These are phyloP conservation scores for Durusdinium trenchii DNA, from an alignment of 73 alveolate species.

Conservation along the genomic window DNA sequence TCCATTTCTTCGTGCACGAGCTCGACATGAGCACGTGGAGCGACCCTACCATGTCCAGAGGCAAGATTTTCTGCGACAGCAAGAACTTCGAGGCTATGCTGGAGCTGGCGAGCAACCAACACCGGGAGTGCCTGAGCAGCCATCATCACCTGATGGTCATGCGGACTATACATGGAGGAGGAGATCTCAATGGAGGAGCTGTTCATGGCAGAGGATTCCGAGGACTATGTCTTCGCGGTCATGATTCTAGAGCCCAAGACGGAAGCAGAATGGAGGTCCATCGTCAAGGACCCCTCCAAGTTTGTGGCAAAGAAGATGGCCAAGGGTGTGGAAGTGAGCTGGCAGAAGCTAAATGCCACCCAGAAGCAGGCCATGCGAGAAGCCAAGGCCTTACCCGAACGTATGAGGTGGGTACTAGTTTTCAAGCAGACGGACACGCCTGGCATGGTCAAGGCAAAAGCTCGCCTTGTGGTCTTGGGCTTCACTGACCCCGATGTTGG, in stretches of 20 bases:
- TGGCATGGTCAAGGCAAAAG: background rate
- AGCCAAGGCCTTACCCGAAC: background rate
- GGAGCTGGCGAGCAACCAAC: too few species aligned
- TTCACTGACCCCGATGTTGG: background rate
- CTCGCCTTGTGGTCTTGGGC: background rate
- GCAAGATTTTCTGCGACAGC: background rate
- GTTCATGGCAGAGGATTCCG: background rate
- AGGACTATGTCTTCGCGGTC: background rate
- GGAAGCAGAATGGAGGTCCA: background rate
- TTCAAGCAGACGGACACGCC: background rate
- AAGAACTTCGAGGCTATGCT: too few species aligned
- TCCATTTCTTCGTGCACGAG: background rate
- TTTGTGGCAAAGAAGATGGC: background rate
- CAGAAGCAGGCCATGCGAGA: background rate
- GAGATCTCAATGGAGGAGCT: background rate
- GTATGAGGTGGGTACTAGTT: background rate
- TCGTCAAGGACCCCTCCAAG: slow-evolving; percentile 16
- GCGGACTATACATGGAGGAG: too few species aligned
- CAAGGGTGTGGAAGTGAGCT: background rate
- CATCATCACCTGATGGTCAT: too few species aligned
- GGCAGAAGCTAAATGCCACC: background rate
- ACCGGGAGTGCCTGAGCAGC: too few species aligned
- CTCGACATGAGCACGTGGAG: background rate
- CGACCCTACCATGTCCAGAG: background rate
- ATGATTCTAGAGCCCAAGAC: background rate